A percentile compares a stretch with the other conserved stretches of the same genome.
These are phyloP conservation scores for Colletotrichum sp. DNA, from an alignment of 2,329 filamentous ascomycete genomes.

Conservation along the genomic window DNA sequence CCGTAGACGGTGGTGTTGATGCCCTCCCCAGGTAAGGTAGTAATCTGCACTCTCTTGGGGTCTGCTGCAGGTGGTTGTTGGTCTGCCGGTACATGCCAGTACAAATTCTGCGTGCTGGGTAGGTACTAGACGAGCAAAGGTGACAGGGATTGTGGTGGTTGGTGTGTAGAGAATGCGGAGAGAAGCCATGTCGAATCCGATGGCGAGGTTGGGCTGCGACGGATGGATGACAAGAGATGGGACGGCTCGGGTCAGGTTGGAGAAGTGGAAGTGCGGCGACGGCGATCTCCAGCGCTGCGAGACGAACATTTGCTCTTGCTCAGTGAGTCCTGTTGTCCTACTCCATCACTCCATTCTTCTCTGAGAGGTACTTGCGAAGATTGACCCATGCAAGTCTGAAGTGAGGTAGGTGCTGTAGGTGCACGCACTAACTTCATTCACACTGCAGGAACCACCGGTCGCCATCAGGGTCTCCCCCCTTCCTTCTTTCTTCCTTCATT, in stretches of 20 bases:
- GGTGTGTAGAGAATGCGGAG: neutral
- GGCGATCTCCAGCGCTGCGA: neutral
- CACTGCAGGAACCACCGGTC: neutral
- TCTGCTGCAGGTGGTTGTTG: neutral
- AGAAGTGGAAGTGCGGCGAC: neutral
- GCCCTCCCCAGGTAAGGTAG: neutral
- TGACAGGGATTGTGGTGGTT: neutral
- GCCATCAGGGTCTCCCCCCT: neutral
- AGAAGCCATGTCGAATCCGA: neutral
- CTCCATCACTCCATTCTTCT: neutral
- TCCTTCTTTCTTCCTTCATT: neutral
- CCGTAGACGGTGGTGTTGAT: neutral
- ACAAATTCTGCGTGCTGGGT: neutral
- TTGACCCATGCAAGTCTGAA: neutral
- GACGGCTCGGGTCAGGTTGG: neutral
- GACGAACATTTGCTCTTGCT: neutral
- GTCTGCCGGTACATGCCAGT: neutral
- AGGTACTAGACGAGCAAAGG: neutral
- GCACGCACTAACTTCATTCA: neutral
- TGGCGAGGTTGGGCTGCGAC: neutral
- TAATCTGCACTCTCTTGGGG: neutral
- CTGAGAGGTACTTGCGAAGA: neutral
- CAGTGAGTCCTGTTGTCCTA: neutral
- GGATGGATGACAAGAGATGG: neutral
- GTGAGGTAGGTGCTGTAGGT: too few species aligned